Evolutionary conservation across 2,329 filamentous ascomycete species (phyloP).

Genomic region (Hirsutella minnesotensis): DNA sequence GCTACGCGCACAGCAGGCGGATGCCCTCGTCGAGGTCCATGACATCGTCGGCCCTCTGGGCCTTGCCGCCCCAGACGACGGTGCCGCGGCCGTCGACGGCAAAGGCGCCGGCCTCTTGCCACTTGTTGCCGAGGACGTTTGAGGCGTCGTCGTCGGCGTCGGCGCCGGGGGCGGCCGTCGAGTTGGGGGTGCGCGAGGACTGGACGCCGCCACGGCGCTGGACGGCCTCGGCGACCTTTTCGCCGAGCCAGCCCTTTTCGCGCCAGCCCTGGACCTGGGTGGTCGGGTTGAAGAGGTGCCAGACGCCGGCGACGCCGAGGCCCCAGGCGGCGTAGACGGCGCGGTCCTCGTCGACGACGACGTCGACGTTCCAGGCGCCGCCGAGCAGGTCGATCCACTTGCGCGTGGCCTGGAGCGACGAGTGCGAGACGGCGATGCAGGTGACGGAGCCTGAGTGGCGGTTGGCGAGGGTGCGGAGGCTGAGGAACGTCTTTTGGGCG

Average conservation of each 20-base stretch:
- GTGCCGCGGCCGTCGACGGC: constrained; percentile 36
- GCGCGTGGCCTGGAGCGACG: constrained; percentile 40
- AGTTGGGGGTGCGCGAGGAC: constrained; percentile 1
- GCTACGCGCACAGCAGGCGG: constrained; percentile 17
- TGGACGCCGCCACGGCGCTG: constrained; percentile 22
- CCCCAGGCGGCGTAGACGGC: constrained; percentile 49
- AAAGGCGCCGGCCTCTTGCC: constrained; percentile 42
- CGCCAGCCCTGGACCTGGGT: constrained; percentile 40
- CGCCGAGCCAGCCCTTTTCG: constrained; percentile 42
- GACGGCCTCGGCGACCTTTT: constrained; percentile 35
- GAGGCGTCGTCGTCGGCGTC: constrained; percentile 23
- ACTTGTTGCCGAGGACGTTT: constrained; percentile 42
- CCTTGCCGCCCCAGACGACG: constrained; percentile 39
- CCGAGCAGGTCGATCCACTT: constrained; percentile 47
- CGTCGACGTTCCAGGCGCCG: constrained; percentile 40
- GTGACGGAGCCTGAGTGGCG: constrained; percentile 34
- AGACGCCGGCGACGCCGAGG: constrained; percentile 36
- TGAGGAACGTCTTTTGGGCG: constrained; percentile 44
- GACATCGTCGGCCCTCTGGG: constrained; percentile 33
- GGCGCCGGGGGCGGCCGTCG: constrained; percentile 2
- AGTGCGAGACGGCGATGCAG: constrained; percentile 49
- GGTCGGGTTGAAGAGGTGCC: constrained; percentile 41
- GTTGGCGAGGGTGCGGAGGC: constrained; percentile 41
- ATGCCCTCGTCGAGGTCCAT: constrained; percentile 41
- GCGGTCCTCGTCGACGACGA: constrained; percentile 44